A percentile compares a stretch with the other conserved stretches of the same genome.
phyloP scores from a whole-genome alignment of 805 yeast genomes.

The Monosporozyma aquatica region DNA sequence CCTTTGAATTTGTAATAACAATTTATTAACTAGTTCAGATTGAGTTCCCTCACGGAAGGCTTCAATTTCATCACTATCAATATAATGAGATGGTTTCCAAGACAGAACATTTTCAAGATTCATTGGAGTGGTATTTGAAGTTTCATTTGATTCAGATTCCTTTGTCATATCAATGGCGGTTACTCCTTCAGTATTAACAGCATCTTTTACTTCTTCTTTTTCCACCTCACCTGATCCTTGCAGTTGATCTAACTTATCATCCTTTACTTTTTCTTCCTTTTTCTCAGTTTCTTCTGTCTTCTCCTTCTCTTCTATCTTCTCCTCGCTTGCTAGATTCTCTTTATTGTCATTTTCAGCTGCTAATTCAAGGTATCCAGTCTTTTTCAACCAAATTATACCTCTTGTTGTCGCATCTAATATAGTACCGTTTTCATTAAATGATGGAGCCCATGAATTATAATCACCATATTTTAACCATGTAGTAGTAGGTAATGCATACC shows the following conservation, averaged over 20 bases:
- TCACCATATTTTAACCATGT: conserved; percentile 52
- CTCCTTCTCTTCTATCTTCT: conserved; percentile 1
- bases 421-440: conserved; percentile 49
- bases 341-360: conserved; percentile 11
- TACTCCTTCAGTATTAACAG: neutral
- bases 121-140: too few relatives aligned
- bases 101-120: conserved; percentile 36
- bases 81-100: conserved; percentile 42
- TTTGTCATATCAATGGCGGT: conserved; percentile 5
- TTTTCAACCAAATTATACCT: conserved; percentile 46
- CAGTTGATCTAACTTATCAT: too few relatives aligned
- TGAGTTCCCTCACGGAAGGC: conserved; percentile 37
- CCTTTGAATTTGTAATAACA: conserved; percentile 41
- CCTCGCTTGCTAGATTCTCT: conserved; percentile 3
- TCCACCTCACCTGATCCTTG: too few relatives aligned
- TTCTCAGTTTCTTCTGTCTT: neutral
- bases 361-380: conserved; percentile 39
- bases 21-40: conserved; percentile 35
- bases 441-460: conserved; percentile 54
- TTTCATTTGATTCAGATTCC: too few relatives aligned
- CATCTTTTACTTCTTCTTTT: conserved; percentile 7
- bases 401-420: conserved; percentile 44
- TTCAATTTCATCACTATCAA: conserved; percentile 45
- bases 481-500: conserved; percentile 56
- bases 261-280: conserved; percentile 3